Evolutionary conservation across 441 rosid species (phyloP).

Genomic region (Arabidopsis hybrid): DNA sequence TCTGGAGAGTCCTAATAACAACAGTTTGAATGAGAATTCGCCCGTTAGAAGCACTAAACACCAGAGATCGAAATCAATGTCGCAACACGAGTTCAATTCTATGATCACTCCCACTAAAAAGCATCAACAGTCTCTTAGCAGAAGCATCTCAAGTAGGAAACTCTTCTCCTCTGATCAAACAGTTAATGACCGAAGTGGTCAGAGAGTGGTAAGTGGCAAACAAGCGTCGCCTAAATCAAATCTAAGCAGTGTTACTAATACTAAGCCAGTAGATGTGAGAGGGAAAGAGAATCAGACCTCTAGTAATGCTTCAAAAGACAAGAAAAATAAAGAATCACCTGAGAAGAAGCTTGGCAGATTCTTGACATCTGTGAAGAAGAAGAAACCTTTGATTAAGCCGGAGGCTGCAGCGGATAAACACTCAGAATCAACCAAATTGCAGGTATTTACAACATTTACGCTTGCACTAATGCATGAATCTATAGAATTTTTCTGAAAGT

Average conservation of each 20-base stretch:
- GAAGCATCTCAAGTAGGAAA: conserved; percentile 73
- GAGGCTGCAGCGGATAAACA: conserved; percentile 39
- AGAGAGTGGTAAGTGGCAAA: conserved; percentile 53
- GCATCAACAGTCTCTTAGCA: conserved; percentile 63
- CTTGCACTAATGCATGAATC: conserved; percentile 10
- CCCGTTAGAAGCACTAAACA: conserved; percentile 66
- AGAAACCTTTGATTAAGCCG: conserved; percentile 49
- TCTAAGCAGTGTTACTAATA: conserved; percentile 38
- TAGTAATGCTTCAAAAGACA: conserved; percentile 63
- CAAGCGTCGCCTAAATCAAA: conserved; percentile 51
- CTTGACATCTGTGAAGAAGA: conserved; percentile 63
- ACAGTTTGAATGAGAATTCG: conserved; percentile 52
- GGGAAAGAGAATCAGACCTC: conserved; percentile 78
- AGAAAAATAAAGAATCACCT: conserved; percentile 67
- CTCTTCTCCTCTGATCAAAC: conserved; percentile 54
- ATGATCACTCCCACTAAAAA: conserved; percentile 49
- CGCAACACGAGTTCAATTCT: conserved; percentile 62
- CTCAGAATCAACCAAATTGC: conserved; percentile 30
- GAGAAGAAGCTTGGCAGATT: conserved; percentile 58
- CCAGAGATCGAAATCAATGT: conserved; percentile 72
- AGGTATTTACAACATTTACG: background rate
- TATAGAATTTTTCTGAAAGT: background rate
- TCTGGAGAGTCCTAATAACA: conserved; percentile 52
- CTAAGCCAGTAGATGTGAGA: conserved; percentile 53
- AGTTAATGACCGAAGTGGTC: conserved; percentile 45